Percentiles rank a stretch among this genome's conserved stretches.
phyloP scores from a whole-genome alignment of 108 stramenopile species.

The Pseudonitzschia pungens region DNA sequence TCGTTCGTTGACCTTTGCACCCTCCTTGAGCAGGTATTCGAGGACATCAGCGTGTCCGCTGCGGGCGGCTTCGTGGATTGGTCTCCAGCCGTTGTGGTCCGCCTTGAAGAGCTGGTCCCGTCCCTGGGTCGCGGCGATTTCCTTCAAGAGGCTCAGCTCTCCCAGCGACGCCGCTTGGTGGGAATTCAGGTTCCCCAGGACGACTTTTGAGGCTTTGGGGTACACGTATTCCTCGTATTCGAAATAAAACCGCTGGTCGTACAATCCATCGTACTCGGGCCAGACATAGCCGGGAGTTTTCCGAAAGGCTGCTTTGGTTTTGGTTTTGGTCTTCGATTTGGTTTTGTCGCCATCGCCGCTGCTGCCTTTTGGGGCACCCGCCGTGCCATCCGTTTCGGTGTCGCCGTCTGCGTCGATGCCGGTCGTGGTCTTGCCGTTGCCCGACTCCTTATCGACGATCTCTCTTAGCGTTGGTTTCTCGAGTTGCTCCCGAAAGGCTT shows the following conservation, averaged over 20 bases:
- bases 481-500: slow-evolving; percentile 8
- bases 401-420: neutral
- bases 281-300: slow-evolving; percentile 1
- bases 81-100: slow-evolving; percentile 81
- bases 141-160: slow-evolving; percentile 45
- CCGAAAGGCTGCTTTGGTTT: slow-evolving; percentile 27
- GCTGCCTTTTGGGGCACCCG: slow-evolving; percentile 1
- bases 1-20: slow-evolving; percentile 55
- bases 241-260: slow-evolving; percentile 7
- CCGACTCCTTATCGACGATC: slow-evolving; percentile 8
- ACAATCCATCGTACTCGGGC: neutral
- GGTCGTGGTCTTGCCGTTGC: too few species aligned
- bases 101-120: slow-evolving; percentile 42
- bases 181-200: slow-evolving; percentile 28
- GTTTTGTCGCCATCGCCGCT: neutral
- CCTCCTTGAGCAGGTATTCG: slow-evolving; percentile 47
- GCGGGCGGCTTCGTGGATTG: slow-evolving; percentile 84
- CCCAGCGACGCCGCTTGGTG: slow-evolving; percentile 62
- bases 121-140: slow-evolving; percentile 39
- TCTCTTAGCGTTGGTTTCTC: slow-evolving; percentile 1
- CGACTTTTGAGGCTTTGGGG: slow-evolving; percentile 21
- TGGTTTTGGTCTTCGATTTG: too few species aligned
- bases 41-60: slow-evolving; percentile 61
- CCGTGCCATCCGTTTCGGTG: slow-evolving; percentile 36
- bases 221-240: slow-evolving; percentile 14